A percentile compares a stretch with the other conserved stretches of the same genome.
phyloP scores from a whole-genome alignment of 164 flowering plant genomes.

The Magnolia kwangsiensis region DNA sequence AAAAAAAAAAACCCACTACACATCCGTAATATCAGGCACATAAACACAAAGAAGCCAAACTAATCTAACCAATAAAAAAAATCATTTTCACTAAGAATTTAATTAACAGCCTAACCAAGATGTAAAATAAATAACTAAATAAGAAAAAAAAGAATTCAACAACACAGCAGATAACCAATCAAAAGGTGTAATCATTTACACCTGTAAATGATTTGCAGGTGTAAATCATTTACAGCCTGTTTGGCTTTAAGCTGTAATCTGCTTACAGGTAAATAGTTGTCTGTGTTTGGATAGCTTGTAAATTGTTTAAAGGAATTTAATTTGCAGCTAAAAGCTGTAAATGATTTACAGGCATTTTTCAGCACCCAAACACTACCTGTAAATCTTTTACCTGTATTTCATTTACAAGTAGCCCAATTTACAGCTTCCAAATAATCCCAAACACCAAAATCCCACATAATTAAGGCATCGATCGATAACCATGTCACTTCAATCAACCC shows the following conservation, averaged over 20 bases:
- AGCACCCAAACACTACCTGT: background rate
- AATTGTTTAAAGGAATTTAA: no score
- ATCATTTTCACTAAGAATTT: background rate
- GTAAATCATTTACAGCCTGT: no score
- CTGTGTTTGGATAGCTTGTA: no score
- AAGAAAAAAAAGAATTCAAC: background rate
- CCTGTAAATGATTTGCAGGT: no score
- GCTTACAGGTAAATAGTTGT: no score
- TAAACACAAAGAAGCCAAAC: background rate
- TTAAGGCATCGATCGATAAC: background rate
- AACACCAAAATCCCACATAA: background rate
- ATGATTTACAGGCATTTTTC: background rate
- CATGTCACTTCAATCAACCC: background rate
- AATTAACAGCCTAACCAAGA: background rate
- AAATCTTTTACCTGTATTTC: no score
- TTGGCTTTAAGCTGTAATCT: no score
- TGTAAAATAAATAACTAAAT: background rate
- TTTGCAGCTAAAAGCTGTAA: no score
- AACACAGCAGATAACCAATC: background rate
- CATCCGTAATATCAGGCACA: background rate
- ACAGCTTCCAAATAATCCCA: no score
- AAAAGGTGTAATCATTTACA: no score
- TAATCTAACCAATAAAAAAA: background rate
- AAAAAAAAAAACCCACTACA: background rate
- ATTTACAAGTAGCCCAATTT: no score